Evolutionary conservation across 768 basidiomycete genomes (phyloP), one percentile per base, ranked within the genome.

Genomic region (Hericium erinaceus): DNA sequence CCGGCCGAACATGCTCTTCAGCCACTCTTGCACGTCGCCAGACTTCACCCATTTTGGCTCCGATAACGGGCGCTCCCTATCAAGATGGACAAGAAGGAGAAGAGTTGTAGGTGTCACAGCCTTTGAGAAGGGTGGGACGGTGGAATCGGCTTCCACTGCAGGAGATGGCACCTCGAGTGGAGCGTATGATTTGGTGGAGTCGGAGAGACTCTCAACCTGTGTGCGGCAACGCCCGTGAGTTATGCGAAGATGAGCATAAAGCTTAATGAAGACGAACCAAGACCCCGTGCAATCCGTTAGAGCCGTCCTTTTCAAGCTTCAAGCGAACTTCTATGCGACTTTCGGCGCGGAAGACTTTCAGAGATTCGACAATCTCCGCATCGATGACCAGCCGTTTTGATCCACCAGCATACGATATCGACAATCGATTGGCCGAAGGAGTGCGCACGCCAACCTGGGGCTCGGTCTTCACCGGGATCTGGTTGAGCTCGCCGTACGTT

Each of bases 11-110:
- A 91, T 90, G 64, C 81, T 89, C 69, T 83, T 83, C 64, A 92
- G 73, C 95, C 95, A 98, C 40, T 94, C 93, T 64, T 95, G 92
- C 22, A 95, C 82, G 67, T 95, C 90, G 33, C 95, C 95, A 8
- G 88, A 87, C 70, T 93, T 92, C 39, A 93, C 92, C 97, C 95
- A 99, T 69, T 92, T 89, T 7, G 97, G 93, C 69, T 98, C 94
- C 15, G 93, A 94, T 38, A 98, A 73, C 0, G 97, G 97, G 58
- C 89, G 83, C 37, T 81, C 82, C 57, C 82, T 89, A 70, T 99
- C 95, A 60, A 98, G 80, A 72, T 92, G 80, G 22, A 89, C 85
- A 10, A 81, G 66, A 49, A 97, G 73, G n/a, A 79, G 82, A 18
- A 89, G 67, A 28, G 79, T 79, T 22, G 77, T 71, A 26, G 87